Evolutionary conservation across 1,284 basidiomycete genomes (phyloP).

Genomic region (Tilletia walkeri): DNA sequence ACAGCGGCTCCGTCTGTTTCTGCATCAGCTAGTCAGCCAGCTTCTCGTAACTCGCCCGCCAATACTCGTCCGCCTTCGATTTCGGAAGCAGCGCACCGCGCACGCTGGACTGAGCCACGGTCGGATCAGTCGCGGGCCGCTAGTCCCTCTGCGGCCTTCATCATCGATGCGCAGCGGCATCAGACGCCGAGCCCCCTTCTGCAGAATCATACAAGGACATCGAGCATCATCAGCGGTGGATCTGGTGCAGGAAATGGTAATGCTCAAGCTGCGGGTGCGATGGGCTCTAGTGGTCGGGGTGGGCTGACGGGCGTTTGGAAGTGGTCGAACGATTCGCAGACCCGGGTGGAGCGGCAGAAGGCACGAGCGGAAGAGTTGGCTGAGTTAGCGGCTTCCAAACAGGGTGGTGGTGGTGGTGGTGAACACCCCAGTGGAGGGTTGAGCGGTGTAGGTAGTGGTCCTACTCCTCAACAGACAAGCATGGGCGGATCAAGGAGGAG

Average conservation of each 20-base stretch:
- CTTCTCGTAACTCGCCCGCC: neutral
- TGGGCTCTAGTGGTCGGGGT: neutral
- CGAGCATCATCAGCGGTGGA: neutral
- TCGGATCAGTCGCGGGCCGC: neutral
- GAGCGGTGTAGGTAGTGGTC: too few relatives aligned
- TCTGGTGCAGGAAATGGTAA: neutral
- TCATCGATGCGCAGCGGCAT: neutral
- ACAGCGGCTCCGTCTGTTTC: neutral
- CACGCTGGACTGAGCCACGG: too few relatives aligned
- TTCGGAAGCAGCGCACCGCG: too few relatives aligned
- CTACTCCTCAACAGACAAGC: neutral
- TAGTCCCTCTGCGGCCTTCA: neutral
- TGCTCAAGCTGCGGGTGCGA: neutral
- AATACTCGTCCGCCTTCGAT: neutral
- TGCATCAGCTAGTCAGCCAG: neutral
- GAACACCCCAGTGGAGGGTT: too few relatives aligned
- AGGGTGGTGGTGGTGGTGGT: too few relatives aligned
- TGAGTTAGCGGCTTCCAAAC: neutral
- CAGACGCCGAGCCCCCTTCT: neutral
- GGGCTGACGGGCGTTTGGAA: neutral
- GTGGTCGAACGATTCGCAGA: slow-evolving; percentile 7
- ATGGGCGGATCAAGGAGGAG: neutral
- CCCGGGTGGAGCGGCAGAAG: neutral
- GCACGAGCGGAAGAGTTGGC: slow-evolving; percentile 5
- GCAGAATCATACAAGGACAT: neutral